Evolutionary conservation across 2,329 filamentous ascomycete genomes (phyloP).

Genomic region (Magnaporthiopsis rhizophila): DNA sequence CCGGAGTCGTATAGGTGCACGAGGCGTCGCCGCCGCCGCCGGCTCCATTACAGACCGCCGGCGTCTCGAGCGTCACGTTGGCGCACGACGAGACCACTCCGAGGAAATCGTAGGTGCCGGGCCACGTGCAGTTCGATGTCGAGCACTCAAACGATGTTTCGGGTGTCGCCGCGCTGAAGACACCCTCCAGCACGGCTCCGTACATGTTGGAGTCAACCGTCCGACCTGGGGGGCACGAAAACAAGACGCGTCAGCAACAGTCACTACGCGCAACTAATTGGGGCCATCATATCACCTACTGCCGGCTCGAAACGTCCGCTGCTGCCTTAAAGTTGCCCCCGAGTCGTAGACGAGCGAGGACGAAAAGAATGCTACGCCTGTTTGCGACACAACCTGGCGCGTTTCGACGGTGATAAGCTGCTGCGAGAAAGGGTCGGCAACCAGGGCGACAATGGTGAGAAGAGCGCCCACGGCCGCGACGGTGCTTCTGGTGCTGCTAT

Average conservation of each 20-base stretch:
- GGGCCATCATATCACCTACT: not conserved
- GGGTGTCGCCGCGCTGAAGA: not conserved
- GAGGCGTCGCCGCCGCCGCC: not conserved
- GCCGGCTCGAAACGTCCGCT: not conserved
- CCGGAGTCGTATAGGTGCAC: slow-evolving; percentile 3
- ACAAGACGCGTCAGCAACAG: not conserved
- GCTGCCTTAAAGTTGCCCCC: not conserved
- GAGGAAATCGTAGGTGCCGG: slow-evolving; percentile 4
- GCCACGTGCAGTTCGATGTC: slow-evolving; percentile 5
- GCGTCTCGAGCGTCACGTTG: slow-evolving; percentile 4
- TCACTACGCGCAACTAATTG: too few species aligned
- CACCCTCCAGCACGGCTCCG: not conserved
- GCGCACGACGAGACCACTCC: not conserved
- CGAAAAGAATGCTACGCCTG: slow-evolving; percentile 1
- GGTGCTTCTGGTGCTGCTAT: slow-evolving; percentile 3
- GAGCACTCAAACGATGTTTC: not conserved
- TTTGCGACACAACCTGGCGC: not conserved
- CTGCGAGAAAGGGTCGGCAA: slow-evolving; percentile 6
- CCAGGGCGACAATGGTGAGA: slow-evolving; percentile 3
- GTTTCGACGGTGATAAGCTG: not conserved
- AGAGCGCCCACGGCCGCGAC: slow-evolving; percentile 1
- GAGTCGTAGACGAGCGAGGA: slow-evolving; percentile 4
- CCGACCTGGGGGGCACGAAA: not conserved
- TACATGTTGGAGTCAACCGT: slow-evolving; percentile 4
- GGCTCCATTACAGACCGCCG: not conserved